phyloP scores from a whole-genome alignment of 805 yeast genomes.

The Starmerella kuoi region DNA sequence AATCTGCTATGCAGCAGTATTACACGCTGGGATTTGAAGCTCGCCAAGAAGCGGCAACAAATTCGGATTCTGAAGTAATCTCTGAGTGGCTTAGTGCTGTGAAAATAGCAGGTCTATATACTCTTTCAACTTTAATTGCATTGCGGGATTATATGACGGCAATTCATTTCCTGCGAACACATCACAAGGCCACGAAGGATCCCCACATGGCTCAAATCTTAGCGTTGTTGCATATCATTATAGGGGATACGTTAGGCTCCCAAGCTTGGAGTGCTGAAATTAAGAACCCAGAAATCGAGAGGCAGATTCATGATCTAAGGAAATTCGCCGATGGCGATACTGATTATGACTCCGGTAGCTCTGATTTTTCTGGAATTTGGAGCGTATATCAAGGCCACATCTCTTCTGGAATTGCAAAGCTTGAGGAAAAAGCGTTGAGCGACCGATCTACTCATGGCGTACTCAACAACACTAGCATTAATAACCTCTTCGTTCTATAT shows the following conservation, averaged over 20 bases:
- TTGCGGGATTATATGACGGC: conserved; percentile 28
- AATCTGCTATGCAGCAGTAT: conserved; percentile 25
- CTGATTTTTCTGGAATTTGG: conserved; percentile 17
- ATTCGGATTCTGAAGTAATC: not conserved
- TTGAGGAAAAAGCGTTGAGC: not conserved
- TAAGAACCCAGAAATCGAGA: not conserved
- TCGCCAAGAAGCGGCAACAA: conserved; percentile 20
- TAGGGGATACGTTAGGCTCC: conserved; percentile 27
- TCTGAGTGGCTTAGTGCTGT: conserved; percentile 15
- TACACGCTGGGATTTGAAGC: conserved; percentile 30
- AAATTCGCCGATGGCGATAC: conserved; percentile 24
- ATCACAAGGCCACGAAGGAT: conserved; percentile 14
- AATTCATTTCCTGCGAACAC: conserved; percentile 22
- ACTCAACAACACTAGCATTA: not conserved
- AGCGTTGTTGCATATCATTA: conserved; percentile 20
- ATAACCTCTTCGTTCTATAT: conserved; percentile 24
- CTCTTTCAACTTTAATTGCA: conserved; percentile 27
- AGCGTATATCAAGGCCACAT: conserved; percentile 24
- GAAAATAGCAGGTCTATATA: conserved; percentile 27
- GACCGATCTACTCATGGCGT: not conserved
- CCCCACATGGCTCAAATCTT: conserved; percentile 12
- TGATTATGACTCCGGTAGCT: not conserved
- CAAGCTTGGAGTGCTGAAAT: conserved; percentile 23
- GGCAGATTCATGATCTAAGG: conserved; percentile 14
- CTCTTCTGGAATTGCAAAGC: conserved; percentile 14